Evolutionary conservation across 2,329 filamentous ascomycete genomes (phyloP).

Genomic region (Emydomyces testavorans): DNA sequence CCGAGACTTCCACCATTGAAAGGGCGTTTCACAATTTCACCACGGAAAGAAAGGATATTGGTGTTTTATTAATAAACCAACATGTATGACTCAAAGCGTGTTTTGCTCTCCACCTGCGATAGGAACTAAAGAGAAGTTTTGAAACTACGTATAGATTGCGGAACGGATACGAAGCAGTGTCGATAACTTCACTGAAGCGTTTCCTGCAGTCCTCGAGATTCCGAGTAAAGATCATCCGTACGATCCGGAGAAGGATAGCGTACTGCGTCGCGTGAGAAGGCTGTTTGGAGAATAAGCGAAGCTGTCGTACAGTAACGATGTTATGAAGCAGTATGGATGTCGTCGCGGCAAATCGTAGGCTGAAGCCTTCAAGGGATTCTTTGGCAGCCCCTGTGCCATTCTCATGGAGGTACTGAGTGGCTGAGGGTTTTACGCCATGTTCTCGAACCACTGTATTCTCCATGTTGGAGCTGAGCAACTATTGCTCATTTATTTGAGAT

Average conservation of each 20-base stretch:
- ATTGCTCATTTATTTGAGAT: neutral
- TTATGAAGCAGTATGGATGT: neutral
- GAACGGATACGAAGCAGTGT: slow-evolving; percentile 85
- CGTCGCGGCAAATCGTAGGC: no score
- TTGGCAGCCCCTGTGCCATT: no score
- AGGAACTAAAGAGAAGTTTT: neutral
- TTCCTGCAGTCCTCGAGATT: slow-evolving; percentile 92
- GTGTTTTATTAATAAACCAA: slow-evolving; percentile 93
- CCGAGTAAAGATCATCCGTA: slow-evolving; percentile 98
- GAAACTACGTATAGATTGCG: slow-evolving; percentile 53
- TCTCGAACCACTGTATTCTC: no score
- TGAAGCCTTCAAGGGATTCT: no score
- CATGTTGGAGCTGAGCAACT: neutral
- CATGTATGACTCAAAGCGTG: slow-evolving; percentile 51
- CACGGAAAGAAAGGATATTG: slow-evolving; percentile 85
- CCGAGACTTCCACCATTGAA: slow-evolving; percentile 77
- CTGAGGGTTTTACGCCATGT: no score
- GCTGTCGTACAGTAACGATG: neutral
- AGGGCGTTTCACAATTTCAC: slow-evolving; percentile 83
- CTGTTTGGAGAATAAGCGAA: slow-evolving; percentile 48
- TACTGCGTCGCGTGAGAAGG: slow-evolving; percentile 72
- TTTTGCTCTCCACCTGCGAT: neutral
- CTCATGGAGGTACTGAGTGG: no score
- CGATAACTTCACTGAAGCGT: slow-evolving; percentile 85
- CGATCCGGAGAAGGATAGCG: slow-evolving; percentile 97